Evolutionary conservation across 805 yeast genomes (phyloP).

Genomic region (Middelhovenomyces tepae): DNA sequence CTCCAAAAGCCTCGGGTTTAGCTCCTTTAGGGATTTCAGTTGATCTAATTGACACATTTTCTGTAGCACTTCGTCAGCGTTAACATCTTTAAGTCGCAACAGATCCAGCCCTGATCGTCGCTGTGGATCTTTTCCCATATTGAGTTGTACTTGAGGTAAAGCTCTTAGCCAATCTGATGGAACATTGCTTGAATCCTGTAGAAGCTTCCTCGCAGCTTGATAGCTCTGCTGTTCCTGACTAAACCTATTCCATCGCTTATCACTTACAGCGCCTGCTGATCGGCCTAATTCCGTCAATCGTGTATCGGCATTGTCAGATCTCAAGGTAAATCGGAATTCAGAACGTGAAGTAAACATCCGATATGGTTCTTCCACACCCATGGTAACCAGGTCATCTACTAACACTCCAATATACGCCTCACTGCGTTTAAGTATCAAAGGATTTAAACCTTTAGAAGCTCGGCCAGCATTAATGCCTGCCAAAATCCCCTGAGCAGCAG

Average conservation of each 20-base stretch:
- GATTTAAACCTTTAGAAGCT: slow-evolving; percentile 28
- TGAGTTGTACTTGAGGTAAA: slow-evolving; percentile 39
- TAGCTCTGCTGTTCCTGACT: slow-evolving; percentile 36
- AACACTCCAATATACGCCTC: slow-evolving; percentile 90
- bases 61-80: slow-evolving; percentile 18
- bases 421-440: slow-evolving; percentile 54
- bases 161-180: slow-evolving; percentile 56
- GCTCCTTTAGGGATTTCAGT: too few relatives aligned
- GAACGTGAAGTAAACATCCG: slow-evolving; percentile 96
- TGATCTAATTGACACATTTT: slow-evolving; percentile 28
- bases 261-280: slow-evolving; percentile 55
- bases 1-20: slow-evolving; percentile 44
- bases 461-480: slow-evolving; percentile 96
- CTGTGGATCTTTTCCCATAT: slow-evolving; percentile 38
- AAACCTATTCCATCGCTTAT: slow-evolving; percentile 46
- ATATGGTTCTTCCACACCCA: slow-evolving; percentile 95
- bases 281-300: slow-evolving; percentile 68
- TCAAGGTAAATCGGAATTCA: slow-evolving; percentile 80
- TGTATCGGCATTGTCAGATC: slow-evolving; percentile 91
- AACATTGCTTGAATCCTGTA: slow-evolving; percentile 40
- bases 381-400: slow-evolving; percentile 87
- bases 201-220: slow-evolving; percentile 35
- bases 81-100: slow-evolving; percentile 43
- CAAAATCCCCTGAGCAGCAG: slow-evolving; percentile 90
- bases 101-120: slow-evolving; percentile 63